Evolutionary conservation across 1,284 basidiomycete species (phyloP).

Genomic region (Puccinia hordei): DNA sequence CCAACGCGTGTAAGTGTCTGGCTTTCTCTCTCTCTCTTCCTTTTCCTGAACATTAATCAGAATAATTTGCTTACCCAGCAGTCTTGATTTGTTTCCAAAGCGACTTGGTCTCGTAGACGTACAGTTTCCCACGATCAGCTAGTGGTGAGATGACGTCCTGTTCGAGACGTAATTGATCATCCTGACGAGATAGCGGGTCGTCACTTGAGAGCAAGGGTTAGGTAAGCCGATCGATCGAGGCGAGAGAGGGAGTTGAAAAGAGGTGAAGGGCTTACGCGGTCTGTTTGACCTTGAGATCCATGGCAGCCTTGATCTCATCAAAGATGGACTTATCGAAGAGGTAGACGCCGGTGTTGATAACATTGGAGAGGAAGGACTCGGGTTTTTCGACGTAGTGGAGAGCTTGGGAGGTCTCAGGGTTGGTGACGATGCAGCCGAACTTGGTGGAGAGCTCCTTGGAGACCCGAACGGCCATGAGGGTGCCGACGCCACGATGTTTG

Average conservation of each 20-base stretch:
- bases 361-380: conserved; percentile 63
- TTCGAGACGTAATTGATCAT: conserved; percentile 64
- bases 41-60: too few species aligned
- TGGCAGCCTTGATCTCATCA: conserved; percentile 63
- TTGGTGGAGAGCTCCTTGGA: conserved; percentile 62
- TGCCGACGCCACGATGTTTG: conserved; percentile 63
- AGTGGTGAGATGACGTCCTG: conserved; percentile 64
- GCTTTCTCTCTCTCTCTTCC: not conserved
- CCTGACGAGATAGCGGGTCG: conserved; percentile 61
- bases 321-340: conserved; percentile 64
- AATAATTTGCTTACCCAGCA: conserved; percentile 59
- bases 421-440: conserved; percentile 63
- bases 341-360: conserved; percentile 61
- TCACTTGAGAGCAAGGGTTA: conserved; percentile 55
- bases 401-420: conserved; percentile 59
- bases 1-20: too few species aligned
- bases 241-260: too few species aligned
- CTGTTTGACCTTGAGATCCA: conserved; percentile 62
- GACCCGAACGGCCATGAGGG: conserved; percentile 63
- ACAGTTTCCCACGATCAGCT: conserved; percentile 62
- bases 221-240: not conserved
- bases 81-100: conserved; percentile 65
- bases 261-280: conserved; percentile 58
- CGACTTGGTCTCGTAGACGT: conserved; percentile 62
- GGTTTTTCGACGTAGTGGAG: conserved; percentile 63